Evolutionary conservation across 1,284 basidiomycete genomes (phyloP).

Genomic region (Ganoderma multipileum): DNA sequence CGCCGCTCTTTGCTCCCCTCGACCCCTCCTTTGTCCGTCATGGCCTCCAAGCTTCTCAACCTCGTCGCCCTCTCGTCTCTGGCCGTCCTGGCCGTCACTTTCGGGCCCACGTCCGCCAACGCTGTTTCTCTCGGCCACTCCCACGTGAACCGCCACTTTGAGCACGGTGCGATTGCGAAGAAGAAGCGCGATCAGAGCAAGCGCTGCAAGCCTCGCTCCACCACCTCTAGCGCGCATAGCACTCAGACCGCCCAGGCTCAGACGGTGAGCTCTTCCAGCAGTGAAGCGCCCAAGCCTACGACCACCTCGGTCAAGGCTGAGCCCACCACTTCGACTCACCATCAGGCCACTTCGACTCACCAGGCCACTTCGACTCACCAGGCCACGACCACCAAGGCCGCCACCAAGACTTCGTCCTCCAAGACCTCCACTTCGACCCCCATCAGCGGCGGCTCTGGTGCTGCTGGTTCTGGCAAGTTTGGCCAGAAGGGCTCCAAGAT

Average conservation of each 20-base stretch:
- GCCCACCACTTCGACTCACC: not conserved
- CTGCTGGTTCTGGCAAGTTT: constrained; percentile 30
- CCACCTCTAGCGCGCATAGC: constrained; percentile 4
- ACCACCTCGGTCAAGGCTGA: constrained; percentile 21
- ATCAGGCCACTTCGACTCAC: not conserved
- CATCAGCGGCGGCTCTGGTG: constrained; percentile 28
- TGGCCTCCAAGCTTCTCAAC: constrained; percentile 64
- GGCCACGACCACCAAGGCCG: constrained; percentile 15
- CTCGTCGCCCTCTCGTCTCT: constrained; percentile 64
- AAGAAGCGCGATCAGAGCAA: constrained; percentile 49
- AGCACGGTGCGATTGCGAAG: constrained; percentile 51
- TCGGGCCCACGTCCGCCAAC: constrained; percentile 51
- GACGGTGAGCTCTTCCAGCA: constrained; percentile 13
- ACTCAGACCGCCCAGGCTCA: not conserved
- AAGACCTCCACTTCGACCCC: constrained; percentile 25
- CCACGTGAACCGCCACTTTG: constrained; percentile 32
- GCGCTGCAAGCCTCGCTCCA: constrained; percentile 64
- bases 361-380: not conserved
- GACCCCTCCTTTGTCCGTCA: constrained; percentile 38
- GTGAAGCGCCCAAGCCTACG: constrained; percentile 26
- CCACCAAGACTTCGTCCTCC: constrained; percentile 15
- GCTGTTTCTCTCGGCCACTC: constrained; percentile 57
- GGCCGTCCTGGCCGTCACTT: constrained; percentile 60
- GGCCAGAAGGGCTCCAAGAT: constrained; percentile 67
- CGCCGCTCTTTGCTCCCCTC: constrained; percentile 31